Base-by-base conservation (phyloP, 805 yeast genomes). In the Saccharomycopsis fibuligera region DNA sequence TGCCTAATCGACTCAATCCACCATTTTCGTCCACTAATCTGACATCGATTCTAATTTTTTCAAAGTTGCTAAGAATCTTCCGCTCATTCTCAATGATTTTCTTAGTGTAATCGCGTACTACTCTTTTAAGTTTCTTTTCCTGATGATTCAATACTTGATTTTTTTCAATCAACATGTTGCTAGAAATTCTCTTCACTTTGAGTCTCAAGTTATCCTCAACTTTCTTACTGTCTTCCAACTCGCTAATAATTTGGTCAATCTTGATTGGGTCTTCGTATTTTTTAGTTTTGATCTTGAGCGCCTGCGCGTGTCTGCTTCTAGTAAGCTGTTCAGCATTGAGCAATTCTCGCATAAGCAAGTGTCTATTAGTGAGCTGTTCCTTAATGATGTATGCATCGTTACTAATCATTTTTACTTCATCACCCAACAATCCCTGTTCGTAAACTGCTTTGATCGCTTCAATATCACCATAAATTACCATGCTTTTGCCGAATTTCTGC, bases 291-390 rank as follows among this genome's bases (percentile, higher is more conserved):
- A 88, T 73, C 58, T 81, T 81, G 38, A 77, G 67, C 1, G 95
- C 95, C 3, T 77, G 73, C 43, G 78, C 76, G 58, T 86, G 95
- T 58, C 79, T 84, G 27, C 76, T 66, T 56, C 76, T 79, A 1
- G 96, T 79, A 49, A 72, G 78, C 5, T 80, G 78, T 62, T 90
- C 95, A 1, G 96, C 90, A 60, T 78, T 84, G 29, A 77, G 59
- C 45, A 88, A 69, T 56, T 93, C 99, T 47, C 97, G 75, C 96
- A 93, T 93, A 35, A 91, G 67, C 49, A 93, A 70, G 63, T 93
- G 96, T 51, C 99, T 74, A 65, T 91, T 90, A 0, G 99, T 93
- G 47, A 93, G 69, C 0, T 96, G 83, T 65, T 93, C 99, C 64
- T 93, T 93, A 49, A 90, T 83, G 50, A 84, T 81, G 63, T 83